Conservation (phyloP, 2,329 filamentous ascomycete genomes). For the Diaporthe amygdali region DNA sequence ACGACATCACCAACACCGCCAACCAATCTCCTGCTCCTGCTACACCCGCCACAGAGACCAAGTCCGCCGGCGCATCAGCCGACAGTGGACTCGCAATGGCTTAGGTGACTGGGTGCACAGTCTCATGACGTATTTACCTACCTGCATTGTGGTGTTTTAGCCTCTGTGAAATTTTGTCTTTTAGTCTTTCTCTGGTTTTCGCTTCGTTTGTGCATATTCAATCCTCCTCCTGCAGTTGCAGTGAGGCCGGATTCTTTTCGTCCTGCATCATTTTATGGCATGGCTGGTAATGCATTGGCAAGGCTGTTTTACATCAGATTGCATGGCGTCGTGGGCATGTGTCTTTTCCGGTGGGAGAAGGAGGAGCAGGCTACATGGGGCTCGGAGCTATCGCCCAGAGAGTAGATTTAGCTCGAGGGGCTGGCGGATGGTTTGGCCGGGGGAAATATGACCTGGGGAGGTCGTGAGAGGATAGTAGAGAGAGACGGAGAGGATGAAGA, state of each 20-base stretch:
- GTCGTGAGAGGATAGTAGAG: background rate
- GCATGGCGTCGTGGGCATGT: conserved; percentile 19
- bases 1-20: conserved; percentile 23
- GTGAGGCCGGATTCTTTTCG: background rate
- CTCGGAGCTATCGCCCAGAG: background rate
- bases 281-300: conserved; percentile 23
- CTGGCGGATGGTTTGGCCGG: background rate
- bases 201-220: conserved; percentile 21
- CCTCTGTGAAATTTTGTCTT: background rate
- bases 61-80: conserved; percentile 29
- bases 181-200: conserved; percentile 18
- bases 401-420: conserved; percentile 10
- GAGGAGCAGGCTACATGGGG: background rate
- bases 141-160: conserved; percentile 20
- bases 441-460: background rate
- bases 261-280: conserved; percentile 18
- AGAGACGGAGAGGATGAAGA: background rate
- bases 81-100: conserved; percentile 34
- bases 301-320: conserved; percentile 18
- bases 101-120: conserved; percentile 15
- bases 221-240: background rate
- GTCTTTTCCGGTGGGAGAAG: background rate
- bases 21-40: background rate
- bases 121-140: background rate
- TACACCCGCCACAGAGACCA: conserved; percentile 9